Percentiles rank a stretch among this genome's conserved stretches.
These are phyloP conservation scores for Termitomyces sp. DNA, from an alignment of 768 basidiomycete genomes.

Conservation along the genomic window DNA sequence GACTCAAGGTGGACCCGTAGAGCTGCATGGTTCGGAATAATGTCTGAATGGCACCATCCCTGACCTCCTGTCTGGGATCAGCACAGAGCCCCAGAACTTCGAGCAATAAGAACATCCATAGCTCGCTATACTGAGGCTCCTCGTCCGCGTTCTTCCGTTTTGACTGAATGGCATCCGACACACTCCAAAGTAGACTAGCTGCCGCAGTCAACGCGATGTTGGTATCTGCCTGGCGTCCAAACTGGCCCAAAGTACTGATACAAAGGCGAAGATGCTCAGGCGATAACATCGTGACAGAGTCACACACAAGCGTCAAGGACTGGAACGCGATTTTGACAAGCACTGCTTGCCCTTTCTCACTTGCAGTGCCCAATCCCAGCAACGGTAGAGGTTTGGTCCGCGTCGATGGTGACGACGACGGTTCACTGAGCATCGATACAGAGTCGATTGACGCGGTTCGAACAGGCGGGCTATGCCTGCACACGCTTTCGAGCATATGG, in stretches of 20 bases:
- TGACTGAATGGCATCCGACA: constrained; percentile 91
- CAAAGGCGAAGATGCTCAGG: constrained; percentile 80
- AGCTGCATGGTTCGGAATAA: constrained; percentile 91
- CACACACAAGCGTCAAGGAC: constrained; percentile 89
- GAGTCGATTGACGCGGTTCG: constrained; percentile 35
- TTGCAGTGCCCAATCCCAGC: constrained; percentile 49
- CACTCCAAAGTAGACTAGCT: constrained; percentile 90
- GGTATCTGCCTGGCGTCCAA: constrained; percentile 89
- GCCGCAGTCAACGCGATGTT: constrained; percentile 95
- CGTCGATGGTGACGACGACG: constrained; percentile 35
- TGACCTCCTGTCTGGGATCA: constrained; percentile 81
- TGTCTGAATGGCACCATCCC: constrained; percentile 93
- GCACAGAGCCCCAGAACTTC: constrained; percentile 81
- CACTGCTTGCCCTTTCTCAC: constrained; percentile 64
- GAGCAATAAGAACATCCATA: constrained; percentile 92
- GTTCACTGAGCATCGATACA: constrained; percentile 28
- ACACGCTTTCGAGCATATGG: constrained; percentile 86
- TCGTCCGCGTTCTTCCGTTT: constrained; percentile 62
- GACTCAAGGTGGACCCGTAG: constrained; percentile 81
- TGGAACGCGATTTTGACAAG: constrained; percentile 93
- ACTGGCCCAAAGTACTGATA: constrained; percentile 86
- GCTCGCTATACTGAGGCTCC: constrained; percentile 68
- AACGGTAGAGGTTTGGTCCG: constrained; percentile 32
- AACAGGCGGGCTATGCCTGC: constrained; percentile 43
- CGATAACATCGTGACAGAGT: constrained; percentile 80